These are phyloP conservation scores for Isatis lusitanica DNA, from an alignment of 441 rosid species.

Conservation along the genomic window DNA sequence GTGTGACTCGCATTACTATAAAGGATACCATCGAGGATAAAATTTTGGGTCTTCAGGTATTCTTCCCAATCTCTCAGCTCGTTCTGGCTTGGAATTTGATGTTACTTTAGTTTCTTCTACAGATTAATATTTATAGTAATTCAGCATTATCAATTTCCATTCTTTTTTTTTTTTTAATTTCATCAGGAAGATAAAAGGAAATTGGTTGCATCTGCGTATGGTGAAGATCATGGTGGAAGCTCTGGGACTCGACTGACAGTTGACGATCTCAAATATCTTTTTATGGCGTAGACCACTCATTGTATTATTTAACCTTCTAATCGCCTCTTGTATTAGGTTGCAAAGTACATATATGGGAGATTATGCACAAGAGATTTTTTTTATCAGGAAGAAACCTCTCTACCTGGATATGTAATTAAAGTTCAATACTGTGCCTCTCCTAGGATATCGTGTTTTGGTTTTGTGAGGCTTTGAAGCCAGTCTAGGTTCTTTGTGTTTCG, in stretches of 20 bases:
- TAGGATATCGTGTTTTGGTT: conserved; percentile 34
- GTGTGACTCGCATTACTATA: conserved; percentile 81
- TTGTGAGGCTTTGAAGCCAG: conserved; percentile 40
- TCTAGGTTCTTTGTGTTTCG: conserved; percentile 40
- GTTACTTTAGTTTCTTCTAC: not conserved
- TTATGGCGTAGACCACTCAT: conserved; percentile 41
- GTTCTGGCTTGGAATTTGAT: not conserved
- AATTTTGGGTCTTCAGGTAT: conserved; percentile 81
- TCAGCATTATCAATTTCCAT: not conserved
- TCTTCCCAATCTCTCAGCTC: conserved; percentile 8
- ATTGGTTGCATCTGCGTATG: conserved; percentile 94
- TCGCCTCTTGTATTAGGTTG: conserved; percentile 12
- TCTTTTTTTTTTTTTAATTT: not conserved
- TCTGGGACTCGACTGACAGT: conserved; percentile 67
- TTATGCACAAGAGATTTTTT: conserved; percentile 3
- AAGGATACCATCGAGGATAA: conserved; percentile 85
- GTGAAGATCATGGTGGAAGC: conserved; percentile 81
- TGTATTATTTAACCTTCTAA: not conserved
- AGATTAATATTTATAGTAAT: conserved; percentile 1
- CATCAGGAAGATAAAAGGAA: conserved; percentile 85
- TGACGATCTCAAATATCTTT: conserved; percentile 79
- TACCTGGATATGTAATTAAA: conserved; percentile 39
- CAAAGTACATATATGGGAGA: conserved; percentile 24
- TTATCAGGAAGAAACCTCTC: conserved; percentile 25
- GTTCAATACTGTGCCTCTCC: conserved; percentile 35